These are phyloP conservation scores for Gnaphalium uliginosum DNA, from an alignment of 129 eudicot genomes.

Conservation along the genomic window DNA sequence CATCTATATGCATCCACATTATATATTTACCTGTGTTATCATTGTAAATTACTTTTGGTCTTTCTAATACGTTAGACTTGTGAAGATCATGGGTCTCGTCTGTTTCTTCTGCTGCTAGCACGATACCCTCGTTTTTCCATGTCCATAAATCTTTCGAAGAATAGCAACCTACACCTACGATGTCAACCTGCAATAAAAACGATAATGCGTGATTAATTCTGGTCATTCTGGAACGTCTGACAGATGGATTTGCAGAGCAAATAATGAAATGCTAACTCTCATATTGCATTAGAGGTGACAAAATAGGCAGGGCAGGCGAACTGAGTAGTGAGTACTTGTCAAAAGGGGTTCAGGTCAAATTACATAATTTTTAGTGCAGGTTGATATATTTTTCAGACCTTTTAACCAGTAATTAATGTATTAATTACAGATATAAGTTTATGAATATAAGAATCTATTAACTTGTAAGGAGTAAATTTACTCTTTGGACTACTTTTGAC, in stretches of 20 bases:
- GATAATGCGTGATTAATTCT: background rate
- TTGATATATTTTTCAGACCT: background rate
- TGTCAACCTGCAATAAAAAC: slow-evolving; percentile 64
- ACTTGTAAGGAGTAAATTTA: background rate
- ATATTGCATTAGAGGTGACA: background rate
- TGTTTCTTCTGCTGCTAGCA: slow-evolving; percentile 75
- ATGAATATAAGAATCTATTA: background rate
- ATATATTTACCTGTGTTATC: slow-evolving; percentile 71
- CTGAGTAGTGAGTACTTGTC: background rate
- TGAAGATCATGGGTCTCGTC: slow-evolving; percentile 87
- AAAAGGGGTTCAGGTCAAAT: background rate
- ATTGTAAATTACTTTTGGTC: slow-evolving; percentile 90
- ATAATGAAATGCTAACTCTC: background rate
- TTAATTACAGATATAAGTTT: background rate
- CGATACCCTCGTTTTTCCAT: slow-evolving; percentile 95
- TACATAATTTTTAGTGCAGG: background rate
- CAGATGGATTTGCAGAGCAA: background rate
- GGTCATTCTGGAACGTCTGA: background rate
- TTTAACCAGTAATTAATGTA: background rate
- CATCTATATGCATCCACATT: slow-evolving; percentile 99
- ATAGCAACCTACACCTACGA: slow-evolving; percentile 95
- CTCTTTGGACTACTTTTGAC: background rate
- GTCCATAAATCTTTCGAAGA: slow-evolving; percentile 95
- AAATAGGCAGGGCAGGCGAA: background rate
- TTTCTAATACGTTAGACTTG: slow-evolving; percentile 77